These are phyloP conservation scores for Saccharomyces hybrid DNA, from an alignment of 1,139 yeast genomes.

Conservation along the genomic window DNA sequence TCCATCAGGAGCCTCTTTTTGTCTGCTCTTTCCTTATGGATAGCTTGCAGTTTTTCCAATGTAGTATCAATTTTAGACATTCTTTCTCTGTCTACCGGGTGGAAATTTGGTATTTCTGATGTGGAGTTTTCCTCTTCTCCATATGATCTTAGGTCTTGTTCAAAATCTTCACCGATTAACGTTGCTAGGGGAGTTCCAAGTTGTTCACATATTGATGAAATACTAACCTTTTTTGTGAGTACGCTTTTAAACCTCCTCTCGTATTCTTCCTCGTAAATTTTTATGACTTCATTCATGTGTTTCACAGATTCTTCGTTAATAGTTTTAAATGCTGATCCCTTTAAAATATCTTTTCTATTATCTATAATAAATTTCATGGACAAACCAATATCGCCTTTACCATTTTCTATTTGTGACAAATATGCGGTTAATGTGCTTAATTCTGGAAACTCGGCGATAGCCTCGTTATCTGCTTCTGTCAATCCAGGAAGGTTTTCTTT, in stretches of 20 bases:
- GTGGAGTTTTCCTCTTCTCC: background rate
- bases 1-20: constrained; percentile 19
- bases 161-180: background rate
- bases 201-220: background rate
- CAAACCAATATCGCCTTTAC: constrained; percentile 11
- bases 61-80: constrained; percentile 9
- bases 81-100: constrained; percentile 8
- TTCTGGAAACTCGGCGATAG: background rate
- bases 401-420: constrained; percentile 4
- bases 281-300: constrained; percentile 10
- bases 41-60: constrained; percentile 16
- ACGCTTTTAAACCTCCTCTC: constrained; percentile 5
- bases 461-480: background rate
- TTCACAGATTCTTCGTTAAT: constrained; percentile 20
- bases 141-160: background rate
- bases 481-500: constrained; percentile 3
- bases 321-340: constrained; percentile 20
- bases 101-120: constrained; percentile 1
- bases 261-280: constrained; percentile 17
- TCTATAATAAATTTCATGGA: constrained; percentile 20
- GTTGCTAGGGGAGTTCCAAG: background rate
- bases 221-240: background rate
- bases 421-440: background rate
- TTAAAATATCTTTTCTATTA: constrained; percentile 20
- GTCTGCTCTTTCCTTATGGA: constrained; percentile 17